Evolutionary conservation across 139 green algal genomes (phyloP).

Genomic region (Chlorella ohadii): DNA sequence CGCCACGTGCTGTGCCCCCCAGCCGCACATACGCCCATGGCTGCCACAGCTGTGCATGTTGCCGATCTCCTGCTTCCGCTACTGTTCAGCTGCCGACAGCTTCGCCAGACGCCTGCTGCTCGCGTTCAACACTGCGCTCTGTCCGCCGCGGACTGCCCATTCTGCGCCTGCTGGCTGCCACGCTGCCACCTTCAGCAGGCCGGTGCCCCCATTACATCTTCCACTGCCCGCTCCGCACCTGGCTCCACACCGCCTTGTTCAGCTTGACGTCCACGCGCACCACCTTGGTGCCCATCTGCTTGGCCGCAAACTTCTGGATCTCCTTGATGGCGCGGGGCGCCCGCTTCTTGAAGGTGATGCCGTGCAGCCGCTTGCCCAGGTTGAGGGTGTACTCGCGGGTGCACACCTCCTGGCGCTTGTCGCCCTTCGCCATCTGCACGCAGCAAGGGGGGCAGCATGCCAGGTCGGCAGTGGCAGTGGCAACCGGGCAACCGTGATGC

Average conservation of each 20-base stretch:
- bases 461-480: background rate
- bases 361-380: constrained; percentile 94
- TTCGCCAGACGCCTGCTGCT: too few relatives aligned
- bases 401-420: constrained; percentile 87
- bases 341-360: constrained; percentile 96
- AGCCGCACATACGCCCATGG: too few relatives aligned
- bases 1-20: too few relatives aligned
- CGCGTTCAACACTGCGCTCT: too few relatives aligned
- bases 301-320: constrained; percentile 95
- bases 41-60: too few relatives aligned
- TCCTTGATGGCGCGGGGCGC: constrained; percentile 96
- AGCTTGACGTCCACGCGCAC: constrained; percentile 98
- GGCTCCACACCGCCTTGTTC: constrained; percentile 98
- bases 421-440: constrained; percentile 64
- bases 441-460: background rate
- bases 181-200: background rate
- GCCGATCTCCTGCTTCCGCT: too few relatives aligned
- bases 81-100: too few relatives aligned
- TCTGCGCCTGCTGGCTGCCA: too few relatives aligned
- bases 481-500: too few relatives aligned
- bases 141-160: too few relatives aligned
- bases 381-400: constrained; percentile 99
- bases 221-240: constrained; percentile 36
- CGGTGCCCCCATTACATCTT: too few relatives aligned
- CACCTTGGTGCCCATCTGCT: constrained; percentile 96